A percentile compares a stretch with the other conserved stretches of the same genome.
Conservation (phyloP, 768 basidiomycete species). For the Heimioporus sp. region DNA sequence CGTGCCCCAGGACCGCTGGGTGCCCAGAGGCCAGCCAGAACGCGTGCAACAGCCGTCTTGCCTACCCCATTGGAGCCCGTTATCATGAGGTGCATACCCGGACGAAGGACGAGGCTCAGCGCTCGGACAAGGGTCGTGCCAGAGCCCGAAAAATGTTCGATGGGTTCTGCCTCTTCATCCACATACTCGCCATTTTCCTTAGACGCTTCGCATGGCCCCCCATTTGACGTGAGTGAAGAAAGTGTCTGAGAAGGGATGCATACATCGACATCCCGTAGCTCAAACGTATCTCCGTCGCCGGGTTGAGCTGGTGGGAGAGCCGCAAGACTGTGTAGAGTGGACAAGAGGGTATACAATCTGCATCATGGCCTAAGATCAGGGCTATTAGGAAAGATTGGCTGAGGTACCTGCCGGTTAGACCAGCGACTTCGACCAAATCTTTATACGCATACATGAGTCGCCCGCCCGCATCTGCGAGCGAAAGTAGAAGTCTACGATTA, state of each 20-base stretch:
- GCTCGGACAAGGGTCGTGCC: slow-evolving; percentile 59
- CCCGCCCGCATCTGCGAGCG: slow-evolving; percentile 95
- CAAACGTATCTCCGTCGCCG: slow-evolving; percentile 44
- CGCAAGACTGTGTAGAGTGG: slow-evolving; percentile 76
- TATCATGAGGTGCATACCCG: slow-evolving; percentile 89
- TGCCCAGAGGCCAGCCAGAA: slow-evolving; percentile 89
- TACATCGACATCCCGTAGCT: slow-evolving; percentile 68
- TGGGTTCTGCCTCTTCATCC: slow-evolving; percentile 14
- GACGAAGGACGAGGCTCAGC: slow-evolving; percentile 58
- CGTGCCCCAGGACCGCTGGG: slow-evolving; percentile 39
- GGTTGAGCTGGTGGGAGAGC: slow-evolving; percentile 41
- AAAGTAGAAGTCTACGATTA: slow-evolving; percentile 84
- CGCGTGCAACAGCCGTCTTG: slow-evolving; percentile 85
- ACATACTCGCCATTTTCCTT: slow-evolving; percentile 1
- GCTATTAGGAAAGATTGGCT: background rate
- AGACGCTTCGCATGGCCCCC: background rate
- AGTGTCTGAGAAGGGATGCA: slow-evolving; percentile 45
- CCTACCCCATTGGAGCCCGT: slow-evolving; percentile 93
- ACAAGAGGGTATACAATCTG: slow-evolving; percentile 83
- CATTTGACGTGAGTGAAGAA: background rate
- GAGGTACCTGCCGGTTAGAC: slow-evolving; percentile 64
- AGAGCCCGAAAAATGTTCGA: slow-evolving; percentile 19
- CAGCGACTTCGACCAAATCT: slow-evolving; percentile 92
- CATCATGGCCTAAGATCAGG: background rate
- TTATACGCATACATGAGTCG: slow-evolving; percentile 97